phyloP scores from a whole-genome alignment of 2,329 filamentous ascomycete genomes.

The Tolypocladium sp. region DNA sequence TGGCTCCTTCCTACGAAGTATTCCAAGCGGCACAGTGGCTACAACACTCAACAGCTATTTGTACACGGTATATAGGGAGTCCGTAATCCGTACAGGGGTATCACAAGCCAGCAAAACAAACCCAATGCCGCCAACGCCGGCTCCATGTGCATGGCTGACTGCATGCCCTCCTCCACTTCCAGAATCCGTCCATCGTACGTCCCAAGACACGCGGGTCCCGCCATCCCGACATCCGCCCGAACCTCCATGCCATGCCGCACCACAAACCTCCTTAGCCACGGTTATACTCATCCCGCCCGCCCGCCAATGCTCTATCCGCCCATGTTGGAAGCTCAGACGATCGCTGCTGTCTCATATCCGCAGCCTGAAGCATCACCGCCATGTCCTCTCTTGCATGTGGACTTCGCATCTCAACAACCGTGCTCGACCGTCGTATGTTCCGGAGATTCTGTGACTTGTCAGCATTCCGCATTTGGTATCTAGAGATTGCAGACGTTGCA shows the following conservation, averaged over 20 bases:
- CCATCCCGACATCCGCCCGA: not conserved
- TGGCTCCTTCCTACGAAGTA: too few species aligned
- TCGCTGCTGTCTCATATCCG: slow-evolving; percentile 16
- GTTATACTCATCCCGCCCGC: not conserved
- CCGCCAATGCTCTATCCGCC: not conserved
- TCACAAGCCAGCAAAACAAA: not conserved
- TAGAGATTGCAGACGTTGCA: not conserved
- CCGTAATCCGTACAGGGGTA: not conserved
- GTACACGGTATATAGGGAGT: not conserved
- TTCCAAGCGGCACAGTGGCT: too few species aligned
- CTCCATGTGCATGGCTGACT: not conserved
- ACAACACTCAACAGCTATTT: not conserved
- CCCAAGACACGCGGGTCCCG: not conserved
- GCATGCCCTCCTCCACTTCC: not conserved
- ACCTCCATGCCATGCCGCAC: not conserved
- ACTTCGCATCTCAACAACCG: slow-evolving; percentile 4
- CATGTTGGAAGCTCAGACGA: not conserved
- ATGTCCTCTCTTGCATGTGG: slow-evolving; percentile 17
- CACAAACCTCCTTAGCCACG: not conserved
- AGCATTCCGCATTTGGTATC: not conserved
- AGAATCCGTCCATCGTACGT: not conserved
- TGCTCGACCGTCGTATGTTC: slow-evolving; percentile 16
- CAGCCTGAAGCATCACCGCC: slow-evolving; percentile 22
- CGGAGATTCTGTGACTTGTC: slow-evolving; percentile 18
- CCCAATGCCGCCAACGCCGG: not conserved